Evolutionary conservation across 73 alveolate species (phyloP).

Genomic region (Loxodes magnus): DNA sequence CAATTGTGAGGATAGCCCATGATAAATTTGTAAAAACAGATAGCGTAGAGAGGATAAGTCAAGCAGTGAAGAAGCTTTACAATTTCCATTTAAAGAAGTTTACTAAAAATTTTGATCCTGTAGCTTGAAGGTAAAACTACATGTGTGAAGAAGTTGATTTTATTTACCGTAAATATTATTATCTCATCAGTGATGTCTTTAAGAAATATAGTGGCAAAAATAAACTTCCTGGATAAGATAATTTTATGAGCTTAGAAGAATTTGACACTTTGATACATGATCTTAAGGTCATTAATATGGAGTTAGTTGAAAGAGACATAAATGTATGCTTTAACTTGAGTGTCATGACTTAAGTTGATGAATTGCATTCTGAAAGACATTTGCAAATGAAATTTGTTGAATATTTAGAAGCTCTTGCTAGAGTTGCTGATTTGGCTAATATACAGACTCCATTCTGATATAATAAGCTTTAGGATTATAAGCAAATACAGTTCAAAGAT

Average conservation of each 20-base stretch:
- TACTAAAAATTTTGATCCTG: background rate
- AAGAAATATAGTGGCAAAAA: constrained; percentile 47
- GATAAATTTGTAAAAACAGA: constrained; percentile 31
- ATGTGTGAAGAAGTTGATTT: constrained; percentile 11
- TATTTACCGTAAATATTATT: constrained; percentile 15
- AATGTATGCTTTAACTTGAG: constrained; percentile 48
- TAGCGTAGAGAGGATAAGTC: background rate
- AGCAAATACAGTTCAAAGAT: no score
- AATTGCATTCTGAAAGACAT: constrained; percentile 49
- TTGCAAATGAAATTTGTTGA: constrained; percentile 59
- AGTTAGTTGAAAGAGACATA: constrained; percentile 52
- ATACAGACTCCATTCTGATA: no score
- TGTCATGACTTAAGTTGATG: constrained; percentile 73
- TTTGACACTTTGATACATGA: constrained; percentile 26
- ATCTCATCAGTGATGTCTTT: constrained; percentile 3
- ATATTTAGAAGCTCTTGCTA: constrained; percentile 41
- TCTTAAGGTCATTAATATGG: constrained; percentile 53
- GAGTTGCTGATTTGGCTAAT: constrained; percentile 12
- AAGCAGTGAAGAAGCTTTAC: background rate
- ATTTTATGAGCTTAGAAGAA: constrained; percentile 40
- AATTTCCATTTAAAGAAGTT: background rate
- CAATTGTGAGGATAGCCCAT: constrained; percentile 30
- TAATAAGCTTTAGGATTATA: no score
- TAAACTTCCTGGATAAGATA: constrained; percentile 27
- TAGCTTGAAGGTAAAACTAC: background rate